Base-by-base conservation (phyloP, 2,329 filamentous ascomycete genomes). In the Sclerotinia sclerotiorum region DNA sequence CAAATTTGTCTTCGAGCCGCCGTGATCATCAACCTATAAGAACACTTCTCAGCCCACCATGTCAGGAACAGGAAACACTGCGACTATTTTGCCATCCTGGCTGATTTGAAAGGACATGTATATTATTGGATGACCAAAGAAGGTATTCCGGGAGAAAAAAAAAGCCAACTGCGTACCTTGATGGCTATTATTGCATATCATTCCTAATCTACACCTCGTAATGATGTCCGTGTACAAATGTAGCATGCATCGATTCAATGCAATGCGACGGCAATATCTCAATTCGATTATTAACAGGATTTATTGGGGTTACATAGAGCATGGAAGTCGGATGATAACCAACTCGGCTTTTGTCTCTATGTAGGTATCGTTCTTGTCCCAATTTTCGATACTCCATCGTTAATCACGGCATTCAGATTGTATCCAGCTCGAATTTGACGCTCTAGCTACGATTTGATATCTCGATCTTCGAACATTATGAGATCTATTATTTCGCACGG, bases 1-100 rank as follows among this genome's bases (percentile, higher is more conserved):
- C 27, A 49, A 35, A 61, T 61, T 61, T 57, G 21, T 44, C 58
- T n/a, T 61, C 29, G 13, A 62, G 60, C 60, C 60, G 60, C 46
- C 46, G 46, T 51, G 46, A 49, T 61, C 19, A 39, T 27, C 21
- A 27, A 62, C 60, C 60, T 51, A 49, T 62, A 39, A 51, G 21
- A 62, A 32, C 29, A 15, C 60, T n/a, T 13, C 21, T 39, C 42
- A 62, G 27, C 29, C 44, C 44, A 49, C 44, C 29, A 46, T 62
- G 44, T 62, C 44, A 39, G 29, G 46, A 27, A 61, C 58, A 24
- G 29, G 21, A 62, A 62, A 62, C 58, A 49, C 29, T 42, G 55
- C 15, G 55, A 58, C 35, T 42, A 58, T 42, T 42, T 57, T 42
- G 39, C 21, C 21, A 42, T 27, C 55, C 27, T 48, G 44, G 55